These are phyloP conservation scores for Phytopythium cucurbitacearum DNA, from an alignment of 352 stramenopile species.

Conservation along the genomic window DNA sequence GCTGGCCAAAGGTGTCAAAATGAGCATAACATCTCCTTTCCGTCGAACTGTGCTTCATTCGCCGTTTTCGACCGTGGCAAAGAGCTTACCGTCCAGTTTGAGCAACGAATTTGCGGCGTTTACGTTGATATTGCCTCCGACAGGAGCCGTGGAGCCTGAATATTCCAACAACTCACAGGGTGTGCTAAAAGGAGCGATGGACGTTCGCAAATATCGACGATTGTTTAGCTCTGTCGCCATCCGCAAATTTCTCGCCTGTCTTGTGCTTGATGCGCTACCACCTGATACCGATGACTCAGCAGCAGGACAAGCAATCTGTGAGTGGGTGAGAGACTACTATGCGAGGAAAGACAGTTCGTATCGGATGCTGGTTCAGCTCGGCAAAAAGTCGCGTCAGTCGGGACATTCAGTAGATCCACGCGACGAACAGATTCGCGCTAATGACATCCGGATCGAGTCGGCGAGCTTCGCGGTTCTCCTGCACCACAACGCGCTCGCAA, in stretches of 20 bases:
- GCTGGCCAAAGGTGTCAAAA: slow-evolving; percentile 13
- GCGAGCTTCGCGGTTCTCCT: slow-evolving; percentile 52
- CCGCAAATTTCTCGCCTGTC: slow-evolving; percentile 14
- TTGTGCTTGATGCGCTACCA: slow-evolving; percentile 2
- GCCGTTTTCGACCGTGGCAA: slow-evolving; percentile 12
- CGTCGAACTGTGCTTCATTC: slow-evolving; percentile 24
- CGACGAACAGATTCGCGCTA: slow-evolving; percentile 15
- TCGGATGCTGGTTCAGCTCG: slow-evolving; percentile 57
- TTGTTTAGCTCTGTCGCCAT: slow-evolving; percentile 17
- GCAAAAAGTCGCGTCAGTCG: slow-evolving; percentile 16
- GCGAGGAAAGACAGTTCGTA: slow-evolving; percentile 51
- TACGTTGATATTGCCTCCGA: slow-evolving; percentile 31
- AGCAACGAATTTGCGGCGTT: slow-evolving; percentile 15
- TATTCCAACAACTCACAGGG: background rate
- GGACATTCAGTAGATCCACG: slow-evolving; percentile 5
- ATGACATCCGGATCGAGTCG: slow-evolving; percentile 42
- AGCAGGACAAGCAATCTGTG: slow-evolving; percentile 26
- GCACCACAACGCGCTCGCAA: slow-evolving; percentile 35
- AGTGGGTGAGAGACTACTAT: slow-evolving; percentile 52
- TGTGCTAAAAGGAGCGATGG: background rate
- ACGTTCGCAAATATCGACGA: slow-evolving; percentile 15
- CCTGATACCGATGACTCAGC: background rate
- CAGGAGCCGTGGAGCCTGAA: background rate
- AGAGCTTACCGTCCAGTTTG: background rate
- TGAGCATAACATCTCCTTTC: background rate